Evolutionary conservation across 176 grass and related monocot genomes (phyloP), one percentile per base, ranked within the genome.

Genomic region (Rhynchospora breviuscula): DNA sequence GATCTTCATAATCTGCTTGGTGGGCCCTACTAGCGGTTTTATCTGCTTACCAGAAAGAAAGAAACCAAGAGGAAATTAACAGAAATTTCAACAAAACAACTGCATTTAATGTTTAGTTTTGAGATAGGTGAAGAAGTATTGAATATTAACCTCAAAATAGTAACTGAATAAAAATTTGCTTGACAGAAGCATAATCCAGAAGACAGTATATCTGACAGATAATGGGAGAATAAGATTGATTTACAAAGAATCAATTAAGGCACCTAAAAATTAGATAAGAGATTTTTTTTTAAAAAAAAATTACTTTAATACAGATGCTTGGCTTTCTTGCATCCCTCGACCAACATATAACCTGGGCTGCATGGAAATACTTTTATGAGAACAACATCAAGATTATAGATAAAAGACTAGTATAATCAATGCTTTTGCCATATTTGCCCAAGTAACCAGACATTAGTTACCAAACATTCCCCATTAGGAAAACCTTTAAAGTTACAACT

Each of bases 101-200:
- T 48, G 59, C n/a, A 45, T 0, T 56, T 31, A 54, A 7, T 77
- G 51, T 56, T 26, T 77, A 76, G 48, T 29, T 57, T 77, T 56
- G 11, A 77, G 31, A 81, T 63, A 81, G 29, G 25, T 81, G 10
- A 59, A 63, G 63, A 81, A 77, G 40, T 31, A 65, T 65, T 25
- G 43, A 67, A 82, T 49, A 79, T 59, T 89, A 88, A 88, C 95
- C 90, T 98, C 95, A 79, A 98, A 94, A 85, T 94, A 88, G 87
- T 94, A 98, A 71, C 95, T 94, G 86, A 98, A 98, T 82, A 88
- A 84, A 88, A 98, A 94, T 91, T 98, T 98, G 87, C 90, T 88
- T 85, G 90, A 91, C 73, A 98, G 84, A 62, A 98, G 87, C 87
- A 94, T 73, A 11, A 63, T 72, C 95, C 95, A 98, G 85, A 98